These are phyloP conservation scores for Chalciporus chontae DNA, from an alignment of 768 basidiomycete genomes.

Conservation along the genomic window DNA sequence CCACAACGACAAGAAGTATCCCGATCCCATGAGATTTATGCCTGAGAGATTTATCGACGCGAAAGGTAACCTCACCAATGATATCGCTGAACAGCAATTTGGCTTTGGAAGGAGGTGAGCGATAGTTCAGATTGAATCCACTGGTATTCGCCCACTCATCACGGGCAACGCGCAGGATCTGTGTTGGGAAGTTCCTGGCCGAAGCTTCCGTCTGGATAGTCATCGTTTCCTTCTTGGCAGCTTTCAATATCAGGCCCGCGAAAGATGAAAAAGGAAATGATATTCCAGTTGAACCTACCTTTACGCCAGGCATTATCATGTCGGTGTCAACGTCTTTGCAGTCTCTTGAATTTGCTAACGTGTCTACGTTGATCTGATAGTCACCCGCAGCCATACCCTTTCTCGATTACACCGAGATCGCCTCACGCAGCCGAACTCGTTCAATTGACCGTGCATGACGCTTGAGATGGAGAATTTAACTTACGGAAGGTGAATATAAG, in stretches of 20 bases:
- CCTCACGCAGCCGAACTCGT: slow-evolving; percentile 7
- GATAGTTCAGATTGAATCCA: too few relatives aligned
- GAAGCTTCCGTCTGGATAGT: slow-evolving; percentile 25
- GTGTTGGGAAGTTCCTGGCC: slow-evolving; percentile 25
- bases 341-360: too few relatives aligned
- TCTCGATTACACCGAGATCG: slow-evolving; percentile 18
- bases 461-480: background rate
- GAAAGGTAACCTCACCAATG: slow-evolving; percentile 16
- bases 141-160: too few relatives aligned
- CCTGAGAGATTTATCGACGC: slow-evolving; percentile 18
- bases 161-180: slow-evolving; percentile 7
- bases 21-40: slow-evolving; percentile 19
- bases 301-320: slow-evolving; percentile 23
- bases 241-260: slow-evolving; percentile 29
- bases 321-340: too few relatives aligned
- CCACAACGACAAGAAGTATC: slow-evolving; percentile 21
- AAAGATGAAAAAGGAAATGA: slow-evolving; percentile 30
- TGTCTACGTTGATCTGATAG: too few relatives aligned
- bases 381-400: slow-evolving; percentile 17
- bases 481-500: too few relatives aligned
- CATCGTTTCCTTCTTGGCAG: slow-evolving; percentile 23
- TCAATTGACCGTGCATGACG: slow-evolving; percentile 11
- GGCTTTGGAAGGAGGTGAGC: slow-evolving; percentile 22
- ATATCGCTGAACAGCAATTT: slow-evolving; percentile 15
- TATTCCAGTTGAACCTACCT: slow-evolving; percentile 23